Evolutionary conservation across 192 early-diverging fungal genomes (phyloP).

Genomic region (Allomyces macrogynus): DNA sequence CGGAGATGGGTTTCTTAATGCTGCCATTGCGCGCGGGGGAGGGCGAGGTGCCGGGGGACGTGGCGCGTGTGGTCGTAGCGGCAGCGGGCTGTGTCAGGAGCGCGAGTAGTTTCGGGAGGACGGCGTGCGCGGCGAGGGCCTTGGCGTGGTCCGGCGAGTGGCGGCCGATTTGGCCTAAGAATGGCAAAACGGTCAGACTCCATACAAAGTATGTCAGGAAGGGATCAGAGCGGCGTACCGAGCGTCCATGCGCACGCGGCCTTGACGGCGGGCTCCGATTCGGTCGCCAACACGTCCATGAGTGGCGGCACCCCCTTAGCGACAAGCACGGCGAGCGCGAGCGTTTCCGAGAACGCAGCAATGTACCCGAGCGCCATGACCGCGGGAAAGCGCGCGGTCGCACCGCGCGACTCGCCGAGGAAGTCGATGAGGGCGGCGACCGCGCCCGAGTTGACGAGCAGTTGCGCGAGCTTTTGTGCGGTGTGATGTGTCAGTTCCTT

Average conservation of each 20-base stretch:
- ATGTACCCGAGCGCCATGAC: constrained; percentile 39
- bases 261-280: constrained; percentile 31
- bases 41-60: constrained; percentile 1
- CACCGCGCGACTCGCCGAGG: constrained; percentile 21
- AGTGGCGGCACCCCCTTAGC: constrained; percentile 30
- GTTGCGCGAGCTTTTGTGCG: constrained; percentile 26
- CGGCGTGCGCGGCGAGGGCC: constrained; percentile 26
- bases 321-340: constrained; percentile 30
- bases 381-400: constrained; percentile 26
- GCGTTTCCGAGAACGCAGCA: constrained; percentile 34
- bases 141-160: constrained; percentile 40
- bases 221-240: neutral
- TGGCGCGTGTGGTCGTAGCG: neutral
- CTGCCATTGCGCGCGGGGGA: neutral
- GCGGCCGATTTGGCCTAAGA: constrained; percentile 30
- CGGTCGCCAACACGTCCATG: constrained; percentile 20
- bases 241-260: constrained; percentile 6
- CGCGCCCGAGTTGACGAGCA: constrained; percentile 36
- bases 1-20: no score
- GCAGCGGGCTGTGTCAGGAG: constrained; percentile 11
- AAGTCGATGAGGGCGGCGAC: constrained; percentile 35
- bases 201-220: no score
- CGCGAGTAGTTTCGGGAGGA: constrained; percentile 27
- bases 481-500: no score
- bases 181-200: constrained; percentile 7